These are phyloP conservation scores for Debaryomyces fabryi DNA, from an alignment of 1,139 yeast genomes.

Conservation along the genomic window DNA sequence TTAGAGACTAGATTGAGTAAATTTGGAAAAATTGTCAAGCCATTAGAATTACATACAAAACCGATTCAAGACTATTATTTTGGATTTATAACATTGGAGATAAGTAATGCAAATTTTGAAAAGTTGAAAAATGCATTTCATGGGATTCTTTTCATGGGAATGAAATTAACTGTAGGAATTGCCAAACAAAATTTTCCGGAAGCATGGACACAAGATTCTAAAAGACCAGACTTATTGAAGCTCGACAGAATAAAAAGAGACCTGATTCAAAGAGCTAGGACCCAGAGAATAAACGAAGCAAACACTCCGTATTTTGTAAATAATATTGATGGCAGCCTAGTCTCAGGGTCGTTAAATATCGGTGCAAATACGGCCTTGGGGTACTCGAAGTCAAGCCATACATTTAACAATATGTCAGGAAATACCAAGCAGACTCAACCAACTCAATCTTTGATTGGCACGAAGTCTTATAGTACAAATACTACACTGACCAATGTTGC, in stretches of 20 bases:
- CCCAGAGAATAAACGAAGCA: constrained; percentile 45
- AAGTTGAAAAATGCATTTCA: constrained; percentile 60
- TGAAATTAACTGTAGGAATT: constrained; percentile 55
- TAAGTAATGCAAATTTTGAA: constrained; percentile 46
- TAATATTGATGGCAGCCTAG: constrained; percentile 22
- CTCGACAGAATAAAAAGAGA: constrained; percentile 30
- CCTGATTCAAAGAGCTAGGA: constrained; percentile 43
- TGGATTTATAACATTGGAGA: constrained; percentile 65
- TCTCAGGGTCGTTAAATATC: constrained; percentile 15
- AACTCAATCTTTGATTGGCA: constrained; percentile 32
- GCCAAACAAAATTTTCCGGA: constrained; percentile 43
- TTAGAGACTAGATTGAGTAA: constrained; percentile 50
- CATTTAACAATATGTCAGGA: constrained; percentile 34
- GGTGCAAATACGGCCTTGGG: constrained; percentile 27
- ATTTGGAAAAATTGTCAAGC: constrained; percentile 49
- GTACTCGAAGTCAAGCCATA: constrained; percentile 38
- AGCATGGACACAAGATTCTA: constrained; percentile 46
- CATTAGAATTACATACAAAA: constrained; percentile 54
- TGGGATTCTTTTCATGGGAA: constrained; percentile 77
- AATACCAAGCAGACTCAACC: constrained; percentile 43
- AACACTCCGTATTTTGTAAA: constrained; percentile 33
- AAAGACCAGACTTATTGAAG: constrained; percentile 39
- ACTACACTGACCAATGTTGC: constrained; percentile 20
- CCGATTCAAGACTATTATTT: constrained; percentile 54
- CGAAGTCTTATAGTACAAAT: constrained; percentile 37